Evolutionary conservation across 371 early-diverging fungal genomes (phyloP), one percentile per base, ranked within the genome.

Genomic region (Rhizopus arrhizus): DNA sequence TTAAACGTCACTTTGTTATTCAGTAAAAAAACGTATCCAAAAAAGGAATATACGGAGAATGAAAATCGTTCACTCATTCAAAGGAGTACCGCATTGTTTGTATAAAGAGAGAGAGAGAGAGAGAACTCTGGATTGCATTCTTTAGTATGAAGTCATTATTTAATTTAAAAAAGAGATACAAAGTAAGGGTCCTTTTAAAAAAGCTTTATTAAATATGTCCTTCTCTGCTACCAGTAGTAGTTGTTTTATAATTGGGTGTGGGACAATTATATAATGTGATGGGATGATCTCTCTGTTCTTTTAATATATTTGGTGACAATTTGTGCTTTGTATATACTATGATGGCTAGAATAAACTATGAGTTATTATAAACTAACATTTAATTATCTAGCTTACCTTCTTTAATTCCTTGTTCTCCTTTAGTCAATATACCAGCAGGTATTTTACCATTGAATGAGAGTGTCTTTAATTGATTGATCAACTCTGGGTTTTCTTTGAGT

Each of bases 381-480:
- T 22, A 22, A 45, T 15, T n/a, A 58, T 70, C 72, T 22, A 22
- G 22, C 22, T 22, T 22, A 22, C 71, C 77, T 56, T 76, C 64
- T 59, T 61, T 58, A 51, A 76, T 68, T 9, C 73, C 73, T 58
- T 73, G 62, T 52, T 73, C 71, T 16, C 77, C 77, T 22, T 52
- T 58, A 38, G 70, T 53, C 33, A 77, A 61, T 13, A 62, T 64
- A 29, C 77, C 77, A 12, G 59, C 28, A 12, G 77, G 77, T 15
- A 77, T 54, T 46, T 68, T 74, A 15, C 68, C 68, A 58, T 69
- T 67, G 15, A 48, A 50, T 11, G 64, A 65, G 35, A 74, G 22
- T 0, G 56, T 50, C 55, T 77, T 77, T 46, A 77, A 54, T 59
- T 77, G 72, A 43, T 69, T 59, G 28, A 77, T 68, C 52, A 77